Conservation (phyloP, 1,284 basidiomycete genomes). For the Bondarzewia mesenterica region DNA sequence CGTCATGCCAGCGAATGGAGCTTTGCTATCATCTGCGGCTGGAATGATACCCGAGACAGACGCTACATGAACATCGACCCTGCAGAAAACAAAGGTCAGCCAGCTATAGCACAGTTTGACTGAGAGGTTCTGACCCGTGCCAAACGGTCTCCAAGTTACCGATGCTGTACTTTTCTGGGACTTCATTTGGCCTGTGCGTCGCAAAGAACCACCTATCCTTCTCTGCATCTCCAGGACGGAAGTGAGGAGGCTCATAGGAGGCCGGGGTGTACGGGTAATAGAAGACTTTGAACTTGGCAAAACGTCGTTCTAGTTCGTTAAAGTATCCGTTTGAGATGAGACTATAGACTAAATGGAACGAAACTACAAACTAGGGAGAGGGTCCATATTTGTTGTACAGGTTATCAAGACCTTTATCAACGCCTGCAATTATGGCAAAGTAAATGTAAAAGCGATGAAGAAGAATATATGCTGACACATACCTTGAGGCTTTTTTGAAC, state of each 20-base stretch:
- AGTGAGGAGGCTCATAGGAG: constrained; percentile 72
- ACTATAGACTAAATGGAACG: background rate
- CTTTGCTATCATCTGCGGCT: constrained; percentile 45
- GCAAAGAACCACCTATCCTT: constrained; percentile 71
- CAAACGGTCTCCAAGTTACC: constrained; percentile 62
- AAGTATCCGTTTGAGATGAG: background rate
- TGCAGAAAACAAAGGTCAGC: constrained; percentile 18
- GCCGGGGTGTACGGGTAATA: constrained; percentile 69
- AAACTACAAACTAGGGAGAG: constrained; percentile 53
- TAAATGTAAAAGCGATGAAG: background rate
- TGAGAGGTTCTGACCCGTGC: constrained; percentile 44
- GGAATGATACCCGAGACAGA: constrained; percentile 71
- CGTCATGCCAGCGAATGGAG: constrained; percentile 45
- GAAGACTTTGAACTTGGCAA: constrained; percentile 76
- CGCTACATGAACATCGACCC: constrained; percentile 59
- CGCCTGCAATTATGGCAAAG: background rate
- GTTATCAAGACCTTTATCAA: constrained; percentile 67
- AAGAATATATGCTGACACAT: constrained; percentile 1
- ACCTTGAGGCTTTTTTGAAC: constrained; percentile 72
- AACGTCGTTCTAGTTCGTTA: constrained; percentile 54
- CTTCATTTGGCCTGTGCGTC: constrained; percentile 59
- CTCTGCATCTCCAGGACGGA: constrained; percentile 55
- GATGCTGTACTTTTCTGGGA: constrained; percentile 61
- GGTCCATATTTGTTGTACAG: constrained; percentile 69
- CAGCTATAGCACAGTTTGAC: constrained; percentile 1